Percentiles rank a stretch among this genome's conserved stretches.
phyloP scores from a whole-genome alignment of 345 rosid genomes.

The Barbarea vulgaris region DNA sequence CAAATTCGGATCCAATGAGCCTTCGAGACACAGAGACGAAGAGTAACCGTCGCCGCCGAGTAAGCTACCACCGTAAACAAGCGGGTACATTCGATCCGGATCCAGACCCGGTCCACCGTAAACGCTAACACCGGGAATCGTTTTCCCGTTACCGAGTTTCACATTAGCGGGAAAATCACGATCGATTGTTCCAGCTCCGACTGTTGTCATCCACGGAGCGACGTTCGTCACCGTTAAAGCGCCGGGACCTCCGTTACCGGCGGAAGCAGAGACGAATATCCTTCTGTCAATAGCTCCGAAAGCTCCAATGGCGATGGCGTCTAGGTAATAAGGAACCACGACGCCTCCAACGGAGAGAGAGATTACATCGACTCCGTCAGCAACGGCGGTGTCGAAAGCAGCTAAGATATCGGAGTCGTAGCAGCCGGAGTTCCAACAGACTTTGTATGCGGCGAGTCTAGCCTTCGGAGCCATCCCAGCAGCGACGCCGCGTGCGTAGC shows the following conservation, averaged over 20 bases:
- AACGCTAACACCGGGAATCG: slow-evolving; percentile 64
- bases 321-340: slow-evolving; percentile 85
- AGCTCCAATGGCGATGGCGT: slow-evolving; percentile 89
- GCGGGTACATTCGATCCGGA: slow-evolving; percentile 61
- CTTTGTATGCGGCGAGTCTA: slow-evolving; percentile 82
- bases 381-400: slow-evolving; percentile 81
- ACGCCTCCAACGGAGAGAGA: slow-evolving; percentile 91
- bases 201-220: slow-evolving; percentile 83
- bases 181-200: slow-evolving; percentile 89
- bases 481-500: slow-evolving; percentile 83
- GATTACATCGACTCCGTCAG: slow-evolving; percentile 82
- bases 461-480: slow-evolving; percentile 97
- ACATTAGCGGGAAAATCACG: slow-evolving; percentile 84
- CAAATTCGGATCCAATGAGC: slow-evolving; percentile 61
- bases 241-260: slow-evolving; percentile 94
- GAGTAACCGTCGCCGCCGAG: slow-evolving; percentile 74
- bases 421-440: slow-evolving; percentile 94
- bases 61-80: slow-evolving; percentile 69
- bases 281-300: slow-evolving; percentile 77
- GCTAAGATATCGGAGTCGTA: slow-evolving; percentile 91
- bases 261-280: slow-evolving; percentile 83
- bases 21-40: slow-evolving; percentile 78
- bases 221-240: slow-evolving; percentile 78
- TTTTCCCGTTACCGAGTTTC: slow-evolving; percentile 67
- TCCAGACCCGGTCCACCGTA: slow-evolving; percentile 65